Conservation (phyloP, 1,284 basidiomycete genomes). For the Microbotryum violaceum region DNA sequence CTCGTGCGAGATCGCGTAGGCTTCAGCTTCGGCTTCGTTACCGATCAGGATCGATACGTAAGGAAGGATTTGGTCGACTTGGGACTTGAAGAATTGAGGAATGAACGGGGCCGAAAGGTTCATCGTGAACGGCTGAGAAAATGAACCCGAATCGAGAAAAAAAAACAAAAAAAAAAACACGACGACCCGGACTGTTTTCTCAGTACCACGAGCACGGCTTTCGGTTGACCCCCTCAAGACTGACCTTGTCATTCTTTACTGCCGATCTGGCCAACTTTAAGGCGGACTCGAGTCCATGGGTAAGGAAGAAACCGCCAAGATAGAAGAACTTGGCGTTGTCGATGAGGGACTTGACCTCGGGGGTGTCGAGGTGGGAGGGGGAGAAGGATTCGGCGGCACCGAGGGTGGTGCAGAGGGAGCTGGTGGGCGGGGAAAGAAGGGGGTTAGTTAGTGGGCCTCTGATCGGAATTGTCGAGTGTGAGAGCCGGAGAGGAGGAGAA, state of each 20-base stretch:
- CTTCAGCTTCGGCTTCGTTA: constrained; percentile 89
- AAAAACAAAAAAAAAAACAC: too few relatives aligned
- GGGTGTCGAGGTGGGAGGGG: constrained; percentile 67
- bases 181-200: too few relatives aligned
- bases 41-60: constrained; percentile 82
- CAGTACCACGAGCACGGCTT: too few relatives aligned
- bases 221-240: too few relatives aligned
- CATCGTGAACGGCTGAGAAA: constrained; percentile 63
- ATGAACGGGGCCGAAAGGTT: constrained; percentile 99
- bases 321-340: constrained; percentile 81
- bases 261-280: constrained; percentile 73
- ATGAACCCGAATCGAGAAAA: too few relatives aligned
- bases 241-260: constrained; percentile 66
- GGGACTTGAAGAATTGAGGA: constrained; percentile 80
- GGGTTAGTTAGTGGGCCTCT: too few relatives aligned
- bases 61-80: constrained; percentile 69
- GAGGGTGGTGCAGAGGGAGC: constrained; percentile 84
- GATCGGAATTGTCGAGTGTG: too few relatives aligned
- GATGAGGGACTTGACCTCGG: constrained; percentile 67
- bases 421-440: constrained; percentile 35
- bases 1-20: constrained; percentile 65
- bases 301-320: constrained; percentile 96
- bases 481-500: too few relatives aligned
- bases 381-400: constrained; percentile 86
- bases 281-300: constrained; percentile 73